Evolutionary conservation across 169 alveolate genomes (phyloP), one percentile per base, ranked within the genome.

Genomic region (Neospora caninum): DNA sequence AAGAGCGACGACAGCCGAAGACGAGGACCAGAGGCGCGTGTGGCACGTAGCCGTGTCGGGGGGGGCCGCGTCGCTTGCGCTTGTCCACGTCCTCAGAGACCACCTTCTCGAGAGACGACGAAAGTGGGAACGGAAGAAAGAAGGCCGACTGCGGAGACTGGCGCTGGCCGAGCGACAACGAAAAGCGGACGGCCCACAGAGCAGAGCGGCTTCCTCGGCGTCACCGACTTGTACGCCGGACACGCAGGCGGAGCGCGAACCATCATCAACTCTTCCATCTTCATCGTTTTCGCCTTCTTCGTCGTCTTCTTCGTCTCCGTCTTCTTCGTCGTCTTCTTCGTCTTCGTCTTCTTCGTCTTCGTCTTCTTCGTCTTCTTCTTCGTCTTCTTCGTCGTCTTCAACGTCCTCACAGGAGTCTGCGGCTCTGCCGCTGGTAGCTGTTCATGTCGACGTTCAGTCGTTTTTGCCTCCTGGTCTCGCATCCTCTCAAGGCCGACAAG

Each of bases 31-130:
- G 41, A 18, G 25, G 64, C 89, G 38, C 31, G 39, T 39, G 4
- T 82, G 89, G 89, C 39, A 10, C 41, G 89, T 82, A 7, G 89
- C 67, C 39, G 89, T 82, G 36, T 82, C 89, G 7, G 89, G 89
- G 41, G 89, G 89, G 4, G 36, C 89, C 39, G 31, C 89, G n/a
- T 82, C 89, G 38, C 53, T 82, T 20, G 34, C 89, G 6, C 89
- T 82, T 38, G 13, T 82, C 27, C 84, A 73, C 84, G 20, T 73
- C 27, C 20, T 82, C 67, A 64, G 41, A 6, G 41, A 36, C 31
- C 67, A 22, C 25, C 89, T 82, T 18, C n/a, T 31, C 38, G 69
- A 82, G 89, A 18, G 31, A 64, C 16, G 73, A 29, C 16, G 73
- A 4, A 64, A 64, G 73, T 64, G 73, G 73, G 73, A 64, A 29